These are phyloP conservation scores for Exophiala bonariae DNA, from an alignment of 2,329 filamentous ascomycete species.

Conservation along the genomic window DNA sequence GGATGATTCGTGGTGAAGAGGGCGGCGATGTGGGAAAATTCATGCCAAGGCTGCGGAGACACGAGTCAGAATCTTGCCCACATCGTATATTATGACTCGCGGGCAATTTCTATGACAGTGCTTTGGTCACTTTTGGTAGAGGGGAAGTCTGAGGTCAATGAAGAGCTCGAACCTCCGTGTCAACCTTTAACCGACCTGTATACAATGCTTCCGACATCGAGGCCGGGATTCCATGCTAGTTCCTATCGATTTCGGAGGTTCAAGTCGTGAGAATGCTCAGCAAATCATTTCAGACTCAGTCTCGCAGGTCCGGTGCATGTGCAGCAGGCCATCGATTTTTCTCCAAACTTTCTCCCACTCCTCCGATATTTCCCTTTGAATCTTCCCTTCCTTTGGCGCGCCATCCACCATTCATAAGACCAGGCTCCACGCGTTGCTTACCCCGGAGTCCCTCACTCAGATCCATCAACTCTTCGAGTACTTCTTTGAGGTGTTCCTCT, in stretches of 20 bases:
- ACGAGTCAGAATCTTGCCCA: slow-evolving; percentile 14
- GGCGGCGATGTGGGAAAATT: slow-evolving; percentile 14
- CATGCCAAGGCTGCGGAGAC: slow-evolving; percentile 11
- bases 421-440: slow-evolving; percentile 10
- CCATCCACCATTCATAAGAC: slow-evolving; percentile 5
- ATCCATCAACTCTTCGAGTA: neutral
- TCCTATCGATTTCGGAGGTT: slow-evolving; percentile 1
- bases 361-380: slow-evolving; percentile 16
- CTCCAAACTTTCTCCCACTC: slow-evolving; percentile 16
- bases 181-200: slow-evolving; percentile 1
- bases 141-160: neutral
- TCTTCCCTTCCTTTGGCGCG: slow-evolving; percentile 3
- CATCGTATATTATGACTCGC: slow-evolving; percentile 5
- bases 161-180: neutral
- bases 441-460: neutral
- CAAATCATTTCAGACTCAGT: slow-evolving; percentile 19
- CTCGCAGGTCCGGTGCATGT: slow-evolving; percentile 5
- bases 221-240: too few relatives aligned
- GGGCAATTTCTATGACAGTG: slow-evolving; percentile 2
- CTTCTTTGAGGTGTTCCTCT: too few relatives aligned
- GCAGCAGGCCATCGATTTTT: slow-evolving; percentile 8
- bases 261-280: slow-evolving; percentile 19
- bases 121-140: neutral
- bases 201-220: neutral
- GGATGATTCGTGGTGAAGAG: slow-evolving; percentile 5